Evolutionary conservation across 352 stramenopile genomes (phyloP).

Genomic region (Lagenidium giganteum): DNA sequence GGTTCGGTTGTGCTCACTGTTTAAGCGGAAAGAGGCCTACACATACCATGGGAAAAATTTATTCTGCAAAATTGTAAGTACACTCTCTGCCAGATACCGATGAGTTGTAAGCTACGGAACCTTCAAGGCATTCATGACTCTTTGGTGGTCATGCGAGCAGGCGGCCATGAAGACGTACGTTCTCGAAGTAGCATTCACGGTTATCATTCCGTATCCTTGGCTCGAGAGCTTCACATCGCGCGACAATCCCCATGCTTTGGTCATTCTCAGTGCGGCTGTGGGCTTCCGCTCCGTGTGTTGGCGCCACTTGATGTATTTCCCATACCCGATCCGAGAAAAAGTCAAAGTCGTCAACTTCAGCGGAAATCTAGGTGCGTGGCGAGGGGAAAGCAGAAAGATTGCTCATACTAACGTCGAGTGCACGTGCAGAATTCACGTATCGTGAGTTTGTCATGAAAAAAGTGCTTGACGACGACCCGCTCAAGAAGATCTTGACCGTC

Average conservation of each 20-base stretch:
- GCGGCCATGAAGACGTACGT: slow-evolving; percentile 8
- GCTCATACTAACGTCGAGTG: neutral
- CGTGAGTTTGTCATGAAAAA: slow-evolving; percentile 70
- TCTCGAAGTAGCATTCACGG: slow-evolving; percentile 28
- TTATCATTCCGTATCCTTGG: slow-evolving; percentile 46
- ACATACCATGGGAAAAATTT: neutral
- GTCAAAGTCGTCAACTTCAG: slow-evolving; percentile 57
- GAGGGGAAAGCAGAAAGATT: too few relatives aligned
- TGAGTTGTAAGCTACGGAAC: neutral
- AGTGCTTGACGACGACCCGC: slow-evolving; percentile 47
- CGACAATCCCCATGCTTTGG: slow-evolving; percentile 21
- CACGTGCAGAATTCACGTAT: slow-evolving; percentile 54
- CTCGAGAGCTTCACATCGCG: slow-evolving; percentile 28
- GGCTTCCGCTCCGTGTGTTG: slow-evolving; percentile 41
- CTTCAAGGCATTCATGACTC: too few relatives aligned
- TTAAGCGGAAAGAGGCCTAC: slow-evolving; percentile 4
- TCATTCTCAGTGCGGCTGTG: slow-evolving; percentile 36
- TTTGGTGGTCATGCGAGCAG: too few relatives aligned
- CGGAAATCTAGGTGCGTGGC: slow-evolving; percentile 37
- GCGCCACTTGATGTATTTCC: slow-evolving; percentile 52
- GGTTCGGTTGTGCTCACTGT: slow-evolving; percentile 20
- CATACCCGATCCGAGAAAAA: slow-evolving; percentile 66
- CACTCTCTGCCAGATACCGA: too few relatives aligned
- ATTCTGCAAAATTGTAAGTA: neutral
- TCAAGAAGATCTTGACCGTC: slow-evolving; percentile 33